Evolutionary conservation across 495 filamentous ascomycete species (phyloP), one percentile per base, ranked within the genome.

Genomic region (Platismatia glauca): DNA sequence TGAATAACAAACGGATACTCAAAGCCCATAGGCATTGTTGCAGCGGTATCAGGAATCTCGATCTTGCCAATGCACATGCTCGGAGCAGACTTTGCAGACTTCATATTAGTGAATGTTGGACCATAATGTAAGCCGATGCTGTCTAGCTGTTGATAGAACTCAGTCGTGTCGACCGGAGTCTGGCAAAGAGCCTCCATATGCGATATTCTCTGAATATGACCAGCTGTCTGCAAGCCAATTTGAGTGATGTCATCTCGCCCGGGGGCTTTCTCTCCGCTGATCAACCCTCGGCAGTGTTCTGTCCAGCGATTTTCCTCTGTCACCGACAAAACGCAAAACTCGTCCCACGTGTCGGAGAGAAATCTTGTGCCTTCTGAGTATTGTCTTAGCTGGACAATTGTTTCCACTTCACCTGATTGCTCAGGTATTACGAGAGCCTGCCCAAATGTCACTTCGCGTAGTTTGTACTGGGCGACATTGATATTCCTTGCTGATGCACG

Each of bases 361-460:
- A 37, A 65, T 29, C 69, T 64, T 1, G 68, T 64, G n/a, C 65
- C 65, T 31, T 73, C 68, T 8, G 38, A 24, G 31, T 70, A 64
- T 16, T 69, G 68, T 18, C 64, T 61, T 20, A 77, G 31, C 1
- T 64, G 66, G 20, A 75, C 52, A 66, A 71, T 69, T 0, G 68
- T 70, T 44, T 77, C 74, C 1, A 77, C 67, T 20, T 65, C 58
- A 4, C 39, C 39, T 24, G 58, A 60, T 15, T 60, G 24, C 58
- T 75, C 70, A 1, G 72, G 78, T 66, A 68, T 73, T 53, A 71
- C 73, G 71, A 75, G 75, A 68, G 69, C 73, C 44, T 64, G 78
- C 48, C 31, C 73, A 66, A 75, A 76, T 61, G 70, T 77, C 69
- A 67, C 71, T 66, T 71, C 76, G 31, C 64, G 78, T 58, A 72